These are phyloP conservation scores for Agastache rugosa DNA, from an alignment of 257 asterid genomes.

Conservation along the genomic window DNA sequence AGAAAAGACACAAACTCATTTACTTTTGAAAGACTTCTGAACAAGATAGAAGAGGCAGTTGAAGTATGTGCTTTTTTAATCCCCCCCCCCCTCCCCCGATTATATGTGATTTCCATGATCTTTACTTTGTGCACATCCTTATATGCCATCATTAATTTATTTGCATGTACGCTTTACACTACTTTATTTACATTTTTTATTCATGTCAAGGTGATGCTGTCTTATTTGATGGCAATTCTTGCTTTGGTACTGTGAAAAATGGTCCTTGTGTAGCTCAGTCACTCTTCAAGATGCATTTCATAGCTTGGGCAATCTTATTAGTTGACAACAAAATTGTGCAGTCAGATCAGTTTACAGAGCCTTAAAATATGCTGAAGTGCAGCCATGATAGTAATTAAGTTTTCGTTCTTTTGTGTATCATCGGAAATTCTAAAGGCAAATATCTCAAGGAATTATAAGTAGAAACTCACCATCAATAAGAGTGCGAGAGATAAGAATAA, in stretches of 20 bases:
- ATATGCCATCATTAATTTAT: no score
- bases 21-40: neutral
- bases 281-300: constrained; percentile 3
- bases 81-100: no score
- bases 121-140: no score
- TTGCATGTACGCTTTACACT: neutral
- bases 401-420: neutral
- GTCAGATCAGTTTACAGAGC: neutral
- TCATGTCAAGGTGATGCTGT: neutral
- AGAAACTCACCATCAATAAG: neutral
- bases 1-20: neutral
- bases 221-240: neutral
- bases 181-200: neutral
- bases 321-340: neutral
- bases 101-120: no score
- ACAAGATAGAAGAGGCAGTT: neutral
- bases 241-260: neutral
- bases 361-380: neutral
- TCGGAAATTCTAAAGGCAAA: neutral
- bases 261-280: neutral
- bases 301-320: neutral
- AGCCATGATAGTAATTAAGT: neutral
- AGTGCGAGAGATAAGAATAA: neutral
- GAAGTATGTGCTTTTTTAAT: neutral
- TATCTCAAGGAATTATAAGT: neutral